phyloP scores from a whole-genome alignment of 1,284 basidiomycete genomes.

The Schizophyllum commune region DNA sequence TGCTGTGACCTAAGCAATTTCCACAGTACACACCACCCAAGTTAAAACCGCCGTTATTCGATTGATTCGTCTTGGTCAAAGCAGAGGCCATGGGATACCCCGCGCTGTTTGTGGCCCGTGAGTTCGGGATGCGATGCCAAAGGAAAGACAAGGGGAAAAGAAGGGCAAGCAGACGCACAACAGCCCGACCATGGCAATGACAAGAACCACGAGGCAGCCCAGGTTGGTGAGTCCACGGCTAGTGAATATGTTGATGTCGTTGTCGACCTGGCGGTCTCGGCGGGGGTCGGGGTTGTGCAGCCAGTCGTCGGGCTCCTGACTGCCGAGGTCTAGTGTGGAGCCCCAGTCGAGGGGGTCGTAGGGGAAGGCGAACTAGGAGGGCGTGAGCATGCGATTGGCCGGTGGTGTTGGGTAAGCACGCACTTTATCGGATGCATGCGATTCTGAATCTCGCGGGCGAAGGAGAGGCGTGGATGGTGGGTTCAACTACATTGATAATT shows the following conservation, averaged over 20 bases:
- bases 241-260: conserved; percentile 29
- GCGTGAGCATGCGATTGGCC: background rate
- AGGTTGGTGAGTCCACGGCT: conserved; percentile 55
- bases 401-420: background rate
- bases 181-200: conserved; percentile 36
- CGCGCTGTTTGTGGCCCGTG: too few relatives aligned
- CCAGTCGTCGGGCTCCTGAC: conserved; percentile 32
- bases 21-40: conserved; percentile 42
- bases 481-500: too few relatives aligned
- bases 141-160: background rate
- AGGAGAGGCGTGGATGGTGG: too few relatives aligned
- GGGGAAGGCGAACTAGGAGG: conserved; percentile 8
- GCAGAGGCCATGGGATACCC: conserved; percentile 25
- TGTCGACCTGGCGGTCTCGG: conserved; percentile 24
- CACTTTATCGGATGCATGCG: too few relatives aligned
- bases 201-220: conserved; percentile 52
- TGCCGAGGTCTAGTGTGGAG: conserved; percentile 2
- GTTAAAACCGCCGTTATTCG: conserved; percentile 45
- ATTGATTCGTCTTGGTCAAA: conserved; percentile 13
- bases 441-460: too few relatives aligned
- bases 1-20: too few relatives aligned
- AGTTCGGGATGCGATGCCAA: conserved; percentile 16
- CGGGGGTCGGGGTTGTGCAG: conserved; percentile 39
- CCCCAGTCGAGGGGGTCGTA: conserved; percentile 10
- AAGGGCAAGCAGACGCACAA: conserved; percentile 35